Percentiles rank a stretch among this genome's conserved stretches.
phyloP scores from a whole-genome alignment of 2,329 filamentous ascomycete genomes.

The Colletotrichum sp. region DNA sequence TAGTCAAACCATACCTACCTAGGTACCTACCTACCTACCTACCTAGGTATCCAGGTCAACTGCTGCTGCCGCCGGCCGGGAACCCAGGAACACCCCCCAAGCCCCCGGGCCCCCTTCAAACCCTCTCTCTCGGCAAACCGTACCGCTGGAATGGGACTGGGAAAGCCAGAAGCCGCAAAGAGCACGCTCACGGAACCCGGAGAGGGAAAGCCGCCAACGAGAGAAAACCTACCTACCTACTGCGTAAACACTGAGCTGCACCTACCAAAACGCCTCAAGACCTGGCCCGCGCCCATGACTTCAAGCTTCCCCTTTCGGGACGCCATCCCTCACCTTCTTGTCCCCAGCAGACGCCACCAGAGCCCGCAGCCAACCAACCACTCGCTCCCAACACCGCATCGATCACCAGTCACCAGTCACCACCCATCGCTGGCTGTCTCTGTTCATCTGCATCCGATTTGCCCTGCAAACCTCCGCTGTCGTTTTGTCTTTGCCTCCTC shows the following conservation, averaged over 20 bases:
- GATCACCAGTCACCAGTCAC: neutral
- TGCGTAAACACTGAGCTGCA: neutral
- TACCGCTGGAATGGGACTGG: conserved; percentile 4
- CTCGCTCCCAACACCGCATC: neutral
- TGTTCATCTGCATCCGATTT: neutral
- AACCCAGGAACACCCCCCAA: neutral
- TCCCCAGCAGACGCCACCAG: neutral
- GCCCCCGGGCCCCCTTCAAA: neutral
- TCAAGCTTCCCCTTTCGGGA: neutral
- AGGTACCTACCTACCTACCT: neutral
- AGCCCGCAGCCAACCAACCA: neutral
- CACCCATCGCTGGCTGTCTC: neutral
- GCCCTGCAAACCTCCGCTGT: neutral
- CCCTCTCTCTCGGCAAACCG: neutral
- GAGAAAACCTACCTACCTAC: neutral
- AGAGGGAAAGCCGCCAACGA: neutral
- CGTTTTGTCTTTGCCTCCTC: neutral
- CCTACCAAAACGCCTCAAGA: neutral
- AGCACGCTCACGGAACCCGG: neutral
- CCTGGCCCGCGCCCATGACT: neutral
- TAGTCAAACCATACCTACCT: neutral
- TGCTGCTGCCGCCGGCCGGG: neutral
- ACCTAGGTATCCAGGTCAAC: too few relatives aligned
- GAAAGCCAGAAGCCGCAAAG: neutral
- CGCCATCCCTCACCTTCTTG: neutral